These are phyloP conservation scores for Gryganskiella cystojenkinii DNA, from an alignment of 192 early-diverging fungal species.

Conservation along the genomic window DNA sequence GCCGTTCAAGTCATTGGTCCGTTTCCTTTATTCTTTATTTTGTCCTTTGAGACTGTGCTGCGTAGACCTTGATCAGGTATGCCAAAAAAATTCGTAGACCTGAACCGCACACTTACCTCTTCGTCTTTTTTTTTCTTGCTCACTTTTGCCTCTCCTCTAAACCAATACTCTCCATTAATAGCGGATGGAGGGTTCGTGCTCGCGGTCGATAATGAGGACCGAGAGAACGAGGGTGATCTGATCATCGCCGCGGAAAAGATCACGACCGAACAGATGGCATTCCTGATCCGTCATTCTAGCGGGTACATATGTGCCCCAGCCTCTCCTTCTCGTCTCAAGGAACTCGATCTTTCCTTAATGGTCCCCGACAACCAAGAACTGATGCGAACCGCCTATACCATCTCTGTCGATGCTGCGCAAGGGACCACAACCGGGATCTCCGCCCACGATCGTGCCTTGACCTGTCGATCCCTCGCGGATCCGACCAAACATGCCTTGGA, in stretches of 20 bases:
- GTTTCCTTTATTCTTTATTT: neutral
- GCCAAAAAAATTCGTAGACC: no score
- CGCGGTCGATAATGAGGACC: constrained; percentile 97
- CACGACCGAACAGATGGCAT: constrained; percentile 93
- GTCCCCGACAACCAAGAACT: constrained; percentile 91
- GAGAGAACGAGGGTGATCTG: constrained; percentile 99
- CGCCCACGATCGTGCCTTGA: constrained; percentile 88
- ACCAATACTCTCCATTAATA: constrained; percentile 17
- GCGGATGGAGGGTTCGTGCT: constrained; percentile 88
- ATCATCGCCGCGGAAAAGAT: constrained; percentile 95
- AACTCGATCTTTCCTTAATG: constrained; percentile 93
- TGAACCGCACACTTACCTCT: neutral
- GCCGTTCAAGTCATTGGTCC: constrained; percentile 51
- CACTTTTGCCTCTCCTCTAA: neutral
- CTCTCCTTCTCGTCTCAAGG: constrained; percentile 77
- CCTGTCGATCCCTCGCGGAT: constrained; percentile 82
- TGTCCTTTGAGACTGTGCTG: neutral
- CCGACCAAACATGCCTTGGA: constrained; percentile 73
- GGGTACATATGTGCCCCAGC: constrained; percentile 94
- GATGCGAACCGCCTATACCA: constrained; percentile 93
- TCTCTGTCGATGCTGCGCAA: constrained; percentile 87
- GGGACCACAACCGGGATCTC: constrained; percentile 96
- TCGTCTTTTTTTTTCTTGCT: neutral
- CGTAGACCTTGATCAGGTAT: neutral
- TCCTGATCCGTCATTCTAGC: constrained; percentile 79